Evolutionary conservation across 306 rosid genomes (phyloP), one percentile per base, ranked within the genome.

Genomic region (Nissolia schottii): DNA sequence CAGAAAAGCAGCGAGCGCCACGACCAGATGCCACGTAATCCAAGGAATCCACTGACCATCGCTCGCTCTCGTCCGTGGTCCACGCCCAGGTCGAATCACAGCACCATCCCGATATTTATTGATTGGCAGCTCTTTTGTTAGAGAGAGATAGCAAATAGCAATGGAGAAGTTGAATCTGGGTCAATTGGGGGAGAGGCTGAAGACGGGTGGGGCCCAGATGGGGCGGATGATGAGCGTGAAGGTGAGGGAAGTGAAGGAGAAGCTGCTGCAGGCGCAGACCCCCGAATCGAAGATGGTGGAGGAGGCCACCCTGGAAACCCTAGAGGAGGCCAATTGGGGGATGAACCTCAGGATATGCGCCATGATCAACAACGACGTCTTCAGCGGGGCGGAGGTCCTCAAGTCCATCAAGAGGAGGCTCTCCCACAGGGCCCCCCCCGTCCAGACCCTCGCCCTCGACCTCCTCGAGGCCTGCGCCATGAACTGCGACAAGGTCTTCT

Each of bases 401-500:
- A 86, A 55, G 31, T 82, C 90, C 16, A 83, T 91, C 19, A 91
- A 86, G 82, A 86, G 83, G 78, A 91, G 74, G 79, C 51, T 91
- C 75, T 20, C 75, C 67, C 75, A 88, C 25, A 88, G 84, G 82
- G 84, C 48, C 67, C 68, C 70, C 3, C 54, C 62, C 7, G 84
- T 80, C 11, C 97, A 88, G 81, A 83, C 68, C 59, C 80, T 86
- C 64, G 81, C 81, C 67, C 90, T 90, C 15, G 97, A 91, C 67
- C 74, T 91, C 63, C 63, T 91, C 82, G 97, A 91, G 73, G 67
- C 89, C 28, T 81, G 86, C 53, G 67, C 97, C 22, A 81, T 85
- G 90, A 91, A 91, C 31, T 91, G 97, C 25, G 92, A 91, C 22
- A 91, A 91, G 85, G 92, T 91, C 15, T 88, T 88, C 67, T 88